phyloP scores from a whole-genome alignment of 1,284 basidiomycete genomes.

The Microbotryum lychnidis-dioicae region DNA sequence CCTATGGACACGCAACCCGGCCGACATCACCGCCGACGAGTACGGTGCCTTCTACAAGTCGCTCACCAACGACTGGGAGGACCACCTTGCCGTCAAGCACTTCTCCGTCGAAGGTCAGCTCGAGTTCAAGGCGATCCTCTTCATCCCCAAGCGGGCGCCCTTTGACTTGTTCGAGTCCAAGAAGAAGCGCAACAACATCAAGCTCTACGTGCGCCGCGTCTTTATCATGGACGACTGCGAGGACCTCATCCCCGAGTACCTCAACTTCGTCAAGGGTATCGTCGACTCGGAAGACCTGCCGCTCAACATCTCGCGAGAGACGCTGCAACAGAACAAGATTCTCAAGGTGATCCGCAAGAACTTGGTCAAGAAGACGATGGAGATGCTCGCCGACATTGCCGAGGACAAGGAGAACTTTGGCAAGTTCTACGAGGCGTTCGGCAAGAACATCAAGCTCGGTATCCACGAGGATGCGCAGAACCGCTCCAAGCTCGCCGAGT shows the following conservation, averaged over 20 bases:
- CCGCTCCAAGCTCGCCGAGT: constrained; percentile 98
- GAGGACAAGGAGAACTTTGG: constrained; percentile 94
- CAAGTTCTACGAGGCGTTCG: constrained; percentile 48
- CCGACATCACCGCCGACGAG: constrained; percentile 86
- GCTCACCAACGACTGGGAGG: constrained; percentile 99
- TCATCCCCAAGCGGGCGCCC: constrained; percentile 89
- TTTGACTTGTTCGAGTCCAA: constrained; percentile 99
- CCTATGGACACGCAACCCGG: constrained; percentile 96
- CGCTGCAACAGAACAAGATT: constrained; percentile 99
- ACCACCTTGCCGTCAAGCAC: constrained; percentile 98
- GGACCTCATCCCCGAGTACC: constrained; percentile 99
- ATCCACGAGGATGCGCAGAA: constrained; percentile 99
- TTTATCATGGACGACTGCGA: constrained; percentile 99
- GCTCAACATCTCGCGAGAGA: constrained; percentile 99
- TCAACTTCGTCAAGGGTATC: constrained; percentile 98
- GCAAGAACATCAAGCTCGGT: constrained; percentile 89
- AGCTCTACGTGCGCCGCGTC: constrained; percentile 99
- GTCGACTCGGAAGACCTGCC: constrained; percentile 99
- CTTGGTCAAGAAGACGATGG: constrained; percentile 94
- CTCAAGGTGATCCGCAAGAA: constrained; percentile 88
- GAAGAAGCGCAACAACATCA: constrained; percentile 99
- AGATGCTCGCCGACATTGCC: constrained; percentile 89
- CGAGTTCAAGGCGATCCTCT: constrained; percentile 99
- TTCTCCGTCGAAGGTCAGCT: constrained; percentile 99
- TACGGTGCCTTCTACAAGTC: constrained; percentile 99